These are phyloP conservation scores for Bauhinia variegata DNA, from an alignment of 306 rosid species.

Conservation along the genomic window DNA sequence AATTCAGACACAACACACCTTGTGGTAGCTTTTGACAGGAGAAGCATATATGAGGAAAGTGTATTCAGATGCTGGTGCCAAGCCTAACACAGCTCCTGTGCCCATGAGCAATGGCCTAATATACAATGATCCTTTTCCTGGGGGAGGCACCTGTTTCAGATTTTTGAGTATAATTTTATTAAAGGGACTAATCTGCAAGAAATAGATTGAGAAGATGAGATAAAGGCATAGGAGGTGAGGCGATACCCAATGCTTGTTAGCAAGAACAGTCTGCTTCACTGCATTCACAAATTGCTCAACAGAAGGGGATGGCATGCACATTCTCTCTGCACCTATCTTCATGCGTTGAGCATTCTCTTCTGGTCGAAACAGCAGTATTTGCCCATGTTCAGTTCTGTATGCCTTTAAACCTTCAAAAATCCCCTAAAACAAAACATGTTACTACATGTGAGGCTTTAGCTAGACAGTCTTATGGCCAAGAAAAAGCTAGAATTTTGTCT, in stretches of 20 bases:
- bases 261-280: slow-evolving; percentile 38
- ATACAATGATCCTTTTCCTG: slow-evolving; percentile 43
- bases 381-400: slow-evolving; percentile 41
- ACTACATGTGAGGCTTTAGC: background rate
- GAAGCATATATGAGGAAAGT: slow-evolving; percentile 34
- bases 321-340: slow-evolving; percentile 42
- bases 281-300: slow-evolving; percentile 44
- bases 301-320: slow-evolving; percentile 49
- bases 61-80: slow-evolving; percentile 36
- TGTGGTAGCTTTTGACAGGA: slow-evolving; percentile 37
- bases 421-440: slow-evolving; percentile 21
- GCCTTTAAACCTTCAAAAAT: slow-evolving; percentile 49
- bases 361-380: slow-evolving; percentile 34
- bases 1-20: slow-evolving; percentile 22
- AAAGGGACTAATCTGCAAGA: too few relatives aligned
- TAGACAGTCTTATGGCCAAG: too few relatives aligned
- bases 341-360: slow-evolving; percentile 46
- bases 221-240: background rate
- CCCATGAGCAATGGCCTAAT: slow-evolving; percentile 48
- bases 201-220: too few relatives aligned
- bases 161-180: background rate
- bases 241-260: slow-evolving; percentile 47
- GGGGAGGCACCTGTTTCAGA: slow-evolving; percentile 41
- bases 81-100: slow-evolving; percentile 33
- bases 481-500: too few relatives aligned